These are phyloP conservation scores for Pseudocercospora fuligena DNA, from an alignment of 2,329 filamentous ascomycete genomes.

Conservation along the genomic window DNA sequence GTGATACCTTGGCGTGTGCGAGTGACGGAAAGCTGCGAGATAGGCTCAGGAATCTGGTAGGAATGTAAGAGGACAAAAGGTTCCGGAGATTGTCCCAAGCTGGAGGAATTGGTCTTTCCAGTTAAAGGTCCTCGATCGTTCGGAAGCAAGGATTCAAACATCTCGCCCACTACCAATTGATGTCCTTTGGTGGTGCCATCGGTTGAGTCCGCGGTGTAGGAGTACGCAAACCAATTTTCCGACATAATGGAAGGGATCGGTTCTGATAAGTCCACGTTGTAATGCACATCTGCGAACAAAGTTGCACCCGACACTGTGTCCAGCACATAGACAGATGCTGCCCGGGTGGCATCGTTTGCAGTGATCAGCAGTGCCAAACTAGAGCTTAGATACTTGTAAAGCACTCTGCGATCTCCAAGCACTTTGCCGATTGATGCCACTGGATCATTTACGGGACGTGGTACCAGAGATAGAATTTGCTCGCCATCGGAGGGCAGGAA, in stretches of 20 bases:
- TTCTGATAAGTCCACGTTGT: slow-evolving; percentile 74
- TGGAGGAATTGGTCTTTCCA: slow-evolving; percentile 73
- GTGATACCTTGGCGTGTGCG: slow-evolving; percentile 92
- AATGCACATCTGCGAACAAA: slow-evolving; percentile 71
- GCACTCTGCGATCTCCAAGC: slow-evolving; percentile 85
- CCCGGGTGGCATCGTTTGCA: slow-evolving; percentile 61
- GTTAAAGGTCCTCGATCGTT: slow-evolving; percentile 85
- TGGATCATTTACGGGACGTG: slow-evolving; percentile 76
- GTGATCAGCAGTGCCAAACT: slow-evolving; percentile 80
- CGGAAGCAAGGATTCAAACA: slow-evolving; percentile 82
- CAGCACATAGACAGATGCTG: slow-evolving; percentile 76
- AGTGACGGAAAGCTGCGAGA: slow-evolving; percentile 80
- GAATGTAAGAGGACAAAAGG: slow-evolving; percentile 81
- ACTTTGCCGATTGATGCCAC: slow-evolving; percentile 95
- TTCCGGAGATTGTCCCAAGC: slow-evolving; percentile 67
- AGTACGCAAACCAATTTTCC: slow-evolving; percentile 95
- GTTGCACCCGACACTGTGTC: slow-evolving; percentile 85
- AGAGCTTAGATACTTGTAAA: slow-evolving; percentile 96
- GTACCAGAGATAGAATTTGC: slow-evolving; percentile 69
- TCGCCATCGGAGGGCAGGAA: slow-evolving; percentile 71
- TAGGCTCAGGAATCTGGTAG: slow-evolving; percentile 78
- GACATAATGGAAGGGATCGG: slow-evolving; percentile 78
- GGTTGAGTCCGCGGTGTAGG: slow-evolving; percentile 64
- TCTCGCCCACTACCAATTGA: slow-evolving; percentile 82
- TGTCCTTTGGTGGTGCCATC: slow-evolving; percentile 73